Conservation (phyloP, 2,329 filamentous ascomycete species). For the Ilyonectria robusta region DNA sequence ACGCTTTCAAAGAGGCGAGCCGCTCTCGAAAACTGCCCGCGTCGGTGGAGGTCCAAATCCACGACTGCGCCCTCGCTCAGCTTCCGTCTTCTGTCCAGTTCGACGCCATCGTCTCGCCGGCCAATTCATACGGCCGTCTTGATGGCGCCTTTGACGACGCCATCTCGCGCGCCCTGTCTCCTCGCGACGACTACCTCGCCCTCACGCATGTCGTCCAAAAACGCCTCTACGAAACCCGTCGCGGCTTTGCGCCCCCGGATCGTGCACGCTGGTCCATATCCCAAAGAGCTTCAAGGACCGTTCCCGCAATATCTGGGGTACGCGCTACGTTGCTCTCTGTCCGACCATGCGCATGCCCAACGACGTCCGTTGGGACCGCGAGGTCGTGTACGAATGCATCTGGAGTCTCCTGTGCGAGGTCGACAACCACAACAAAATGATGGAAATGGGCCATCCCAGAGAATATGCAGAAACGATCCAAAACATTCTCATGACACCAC, state of each 20-base stretch:
- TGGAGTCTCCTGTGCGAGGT: slow-evolving; percentile 65
- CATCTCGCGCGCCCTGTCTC: slow-evolving; percentile 64
- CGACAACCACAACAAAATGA: slow-evolving; percentile 60
- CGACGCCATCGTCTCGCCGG: slow-evolving; percentile 66
- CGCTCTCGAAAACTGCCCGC: slow-evolving; percentile 43
- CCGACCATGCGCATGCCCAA: slow-evolving; percentile 66
- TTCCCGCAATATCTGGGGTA: slow-evolving; percentile 57
- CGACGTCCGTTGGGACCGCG: slow-evolving; percentile 62
- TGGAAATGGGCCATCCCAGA: slow-evolving; percentile 6
- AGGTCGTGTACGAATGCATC: slow-evolving; percentile 67
- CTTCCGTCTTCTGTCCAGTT: slow-evolving; percentile 56
- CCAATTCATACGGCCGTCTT: slow-evolving; percentile 67
- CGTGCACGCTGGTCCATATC: slow-evolving; percentile 63
- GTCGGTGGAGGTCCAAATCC: slow-evolving; percentile 52
- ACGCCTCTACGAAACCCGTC: slow-evolving; percentile 60
- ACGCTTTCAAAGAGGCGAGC: slow-evolving; percentile 6
- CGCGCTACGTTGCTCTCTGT: slow-evolving; percentile 62
- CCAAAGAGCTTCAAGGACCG: slow-evolving; percentile 51
- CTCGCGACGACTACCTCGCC: slow-evolving; percentile 59
- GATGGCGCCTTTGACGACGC: slow-evolving; percentile 70
- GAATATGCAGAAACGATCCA: slow-evolving; percentile 50
- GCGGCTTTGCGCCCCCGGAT: slow-evolving; percentile 65
- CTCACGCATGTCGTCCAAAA: slow-evolving; percentile 62
- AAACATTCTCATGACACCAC: slow-evolving; percentile 64
- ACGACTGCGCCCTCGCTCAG: slow-evolving; percentile 55